phyloP scores from a whole-genome alignment of 2,329 filamentous ascomycete species.

The Davidsoniella virescens region DNA sequence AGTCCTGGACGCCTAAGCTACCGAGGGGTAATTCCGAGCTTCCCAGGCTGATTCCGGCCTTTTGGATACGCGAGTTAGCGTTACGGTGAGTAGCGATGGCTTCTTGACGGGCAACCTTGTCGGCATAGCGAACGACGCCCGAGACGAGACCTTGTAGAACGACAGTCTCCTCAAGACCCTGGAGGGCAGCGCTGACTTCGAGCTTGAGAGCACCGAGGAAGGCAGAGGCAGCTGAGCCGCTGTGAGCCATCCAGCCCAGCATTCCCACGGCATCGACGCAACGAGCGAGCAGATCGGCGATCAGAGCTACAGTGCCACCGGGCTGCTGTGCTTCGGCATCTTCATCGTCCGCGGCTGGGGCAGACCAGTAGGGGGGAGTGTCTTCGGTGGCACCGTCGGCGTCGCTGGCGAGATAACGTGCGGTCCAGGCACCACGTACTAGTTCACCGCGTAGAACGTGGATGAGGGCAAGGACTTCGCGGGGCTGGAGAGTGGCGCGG shows the following conservation, averaged over 20 bases:
- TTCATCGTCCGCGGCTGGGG: conserved; percentile 21
- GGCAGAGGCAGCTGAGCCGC: conserved; percentile 24
- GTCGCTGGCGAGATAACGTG: conserved; percentile 45
- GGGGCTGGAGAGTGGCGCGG: conserved; percentile 44
- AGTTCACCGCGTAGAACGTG: conserved; percentile 58
- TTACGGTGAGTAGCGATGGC: neutral
- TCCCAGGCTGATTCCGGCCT: neutral
- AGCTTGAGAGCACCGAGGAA: conserved; percentile 49
- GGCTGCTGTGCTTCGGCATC: conserved; percentile 30
- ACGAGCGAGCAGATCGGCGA: conserved; percentile 54
- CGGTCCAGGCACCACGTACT: conserved; percentile 59
- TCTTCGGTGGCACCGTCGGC: conserved; percentile 18
- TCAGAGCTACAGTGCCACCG: conserved; percentile 52
- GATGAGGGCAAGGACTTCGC: conserved; percentile 56
- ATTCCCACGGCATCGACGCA: conserved; percentile 62
- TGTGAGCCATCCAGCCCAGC: conserved; percentile 56
- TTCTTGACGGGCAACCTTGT: conserved; percentile 19
- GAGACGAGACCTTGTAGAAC: conserved; percentile 47
- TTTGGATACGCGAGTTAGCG: neutral
- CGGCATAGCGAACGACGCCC: conserved; percentile 48
- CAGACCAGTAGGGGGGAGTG: no score
- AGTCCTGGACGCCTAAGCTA: conserved; percentile 18
- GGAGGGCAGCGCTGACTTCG: conserved; percentile 54
- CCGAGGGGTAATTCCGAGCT: conserved; percentile 46
- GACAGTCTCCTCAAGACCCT: conserved; percentile 53